phyloP scores from a whole-genome alignment of 1,139 yeast species.

The Geotrichum australiense region DNA sequence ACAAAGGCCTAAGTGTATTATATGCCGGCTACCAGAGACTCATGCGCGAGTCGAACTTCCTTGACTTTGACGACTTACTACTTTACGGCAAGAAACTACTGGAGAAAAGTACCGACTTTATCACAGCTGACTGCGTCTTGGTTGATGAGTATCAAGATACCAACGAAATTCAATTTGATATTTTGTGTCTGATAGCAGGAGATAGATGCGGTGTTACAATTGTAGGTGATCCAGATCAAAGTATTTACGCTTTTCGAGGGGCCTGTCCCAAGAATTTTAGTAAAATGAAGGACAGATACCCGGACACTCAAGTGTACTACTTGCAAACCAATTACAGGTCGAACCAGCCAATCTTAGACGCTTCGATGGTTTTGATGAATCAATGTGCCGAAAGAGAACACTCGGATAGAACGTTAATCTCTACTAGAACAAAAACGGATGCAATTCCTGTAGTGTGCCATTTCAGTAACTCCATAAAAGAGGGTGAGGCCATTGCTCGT shows the following conservation, averaged over 20 bases:
- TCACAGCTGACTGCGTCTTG: slow-evolving; percentile 52
- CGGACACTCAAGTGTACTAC: slow-evolving; percentile 36
- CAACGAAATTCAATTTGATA: slow-evolving; percentile 61
- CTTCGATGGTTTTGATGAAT: slow-evolving; percentile 62
- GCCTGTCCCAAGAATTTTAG: slow-evolving; percentile 67
- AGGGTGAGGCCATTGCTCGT: slow-evolving; percentile 52
- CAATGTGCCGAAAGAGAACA: slow-evolving; percentile 40
- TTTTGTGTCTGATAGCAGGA: slow-evolving; percentile 55
- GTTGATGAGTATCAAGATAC: slow-evolving; percentile 97
- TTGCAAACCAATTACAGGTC: slow-evolving; percentile 77
- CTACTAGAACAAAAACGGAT: background rate
- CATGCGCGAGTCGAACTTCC: slow-evolving; percentile 8
- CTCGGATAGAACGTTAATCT: slow-evolving; percentile 17
- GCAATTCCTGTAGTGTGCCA: slow-evolving; percentile 31
- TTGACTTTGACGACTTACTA: slow-evolving; percentile 59
- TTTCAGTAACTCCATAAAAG: slow-evolving; percentile 41
- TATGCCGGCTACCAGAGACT: slow-evolving; percentile 5
- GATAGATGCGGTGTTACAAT: slow-evolving; percentile 43
- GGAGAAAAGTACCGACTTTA: slow-evolving; percentile 36
- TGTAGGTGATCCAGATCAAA: slow-evolving; percentile 96
- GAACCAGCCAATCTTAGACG: slow-evolving; percentile 53
- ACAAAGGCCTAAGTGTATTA: background rate
- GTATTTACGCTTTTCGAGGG: slow-evolving; percentile 67
- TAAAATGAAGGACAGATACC: slow-evolving; percentile 48
- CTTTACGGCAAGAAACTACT: slow-evolving; percentile 49